Evolutionary conservation across 176 grass and related monocot genomes (phyloP), one percentile per base, ranked within the genome.

Genomic region (Oryza punctata): DNA sequence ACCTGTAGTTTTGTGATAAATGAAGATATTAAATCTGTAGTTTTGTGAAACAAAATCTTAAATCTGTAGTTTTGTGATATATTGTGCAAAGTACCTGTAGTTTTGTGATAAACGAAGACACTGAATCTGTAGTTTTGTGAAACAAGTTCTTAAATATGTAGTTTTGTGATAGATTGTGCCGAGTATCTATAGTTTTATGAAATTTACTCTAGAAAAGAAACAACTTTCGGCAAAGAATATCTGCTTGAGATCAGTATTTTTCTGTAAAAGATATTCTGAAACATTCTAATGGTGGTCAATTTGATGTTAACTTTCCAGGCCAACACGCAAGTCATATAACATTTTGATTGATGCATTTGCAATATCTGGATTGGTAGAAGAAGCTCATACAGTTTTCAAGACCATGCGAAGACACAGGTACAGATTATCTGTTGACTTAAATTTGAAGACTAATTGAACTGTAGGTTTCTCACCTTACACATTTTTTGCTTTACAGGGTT

Each of bases 311-410:
- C 45, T 76, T 32, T 73, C 81, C 84, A 98, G 93, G 83, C 96
- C 96, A 12, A 95, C 93, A 76, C 85, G 82, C 43, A 95, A 98
- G 95, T 90, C 96, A 52, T 98, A 93, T 77, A 98, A 98, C 81
- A 98, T 98, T 67, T 85, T 98, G 86, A 87, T 95, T 85, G 93
- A 95, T 85, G 96, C 93, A 14, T 98, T 98, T 85, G 88, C 96
- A 57, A 93, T 90, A 90, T 98, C 96, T 83, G 93, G 96, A 91
- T 85, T 98, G 87, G 85, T 98, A 35, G 82, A 91, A 9, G 90
- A 95, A 91, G 91, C 96, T 70, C 82, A 71, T 75, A 95, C 89
- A 43, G 91, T 98, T n/a, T 98, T 98, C 87, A 98, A 90, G 86
- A 82, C 87, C 65, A 98, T 98, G 96, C 88, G 85, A 91, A 91